A percentile compares a stretch with the other conserved stretches of the same genome.
Evolutionary conservation across 73 alveolate species (phyloP).

Genomic region (Paramecium tetraurelia): DNA sequence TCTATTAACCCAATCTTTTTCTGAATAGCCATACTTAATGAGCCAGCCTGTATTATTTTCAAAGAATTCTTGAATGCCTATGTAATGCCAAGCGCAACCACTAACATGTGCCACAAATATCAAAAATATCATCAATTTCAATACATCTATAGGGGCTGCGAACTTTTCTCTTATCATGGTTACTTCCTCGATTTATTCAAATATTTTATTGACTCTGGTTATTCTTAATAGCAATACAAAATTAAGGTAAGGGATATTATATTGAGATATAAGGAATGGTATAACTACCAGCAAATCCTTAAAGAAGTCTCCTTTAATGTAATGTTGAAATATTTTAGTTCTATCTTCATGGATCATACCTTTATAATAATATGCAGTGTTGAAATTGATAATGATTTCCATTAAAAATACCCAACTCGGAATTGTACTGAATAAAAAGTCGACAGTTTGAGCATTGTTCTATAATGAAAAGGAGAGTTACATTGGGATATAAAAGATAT

Average conservation of each 20-base stretch:
- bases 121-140: neutral
- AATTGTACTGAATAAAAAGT: neutral
- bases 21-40: neutral
- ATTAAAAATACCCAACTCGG: conserved; percentile 41
- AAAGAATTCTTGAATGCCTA: neutral
- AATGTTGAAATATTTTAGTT: neutral
- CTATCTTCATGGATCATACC: conserved; percentile 29
- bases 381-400: neutral
- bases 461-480: neutral
- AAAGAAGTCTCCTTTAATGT: conserved; percentile 16
- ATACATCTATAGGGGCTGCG: conserved; percentile 13
- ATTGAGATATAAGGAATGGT: neutral
- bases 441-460: neutral
- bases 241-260: conserved; percentile 9
- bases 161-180: conserved; percentile 21
- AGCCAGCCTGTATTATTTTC: conserved; percentile 20
- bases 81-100: conserved; percentile 32
- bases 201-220: neutral
- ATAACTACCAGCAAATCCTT: conserved; percentile 4
- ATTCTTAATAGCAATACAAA: conserved; percentile 15
- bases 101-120: conserved; percentile 27
- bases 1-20: conserved; percentile 37
- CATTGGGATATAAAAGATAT: conserved; percentile 34
- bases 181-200: conserved; percentile 27
- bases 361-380: neutral